These are phyloP conservation scores for Tolypocladium guangdongense DNA, from an alignment of 2,329 filamentous ascomycete genomes.

Conservation along the genomic window DNA sequence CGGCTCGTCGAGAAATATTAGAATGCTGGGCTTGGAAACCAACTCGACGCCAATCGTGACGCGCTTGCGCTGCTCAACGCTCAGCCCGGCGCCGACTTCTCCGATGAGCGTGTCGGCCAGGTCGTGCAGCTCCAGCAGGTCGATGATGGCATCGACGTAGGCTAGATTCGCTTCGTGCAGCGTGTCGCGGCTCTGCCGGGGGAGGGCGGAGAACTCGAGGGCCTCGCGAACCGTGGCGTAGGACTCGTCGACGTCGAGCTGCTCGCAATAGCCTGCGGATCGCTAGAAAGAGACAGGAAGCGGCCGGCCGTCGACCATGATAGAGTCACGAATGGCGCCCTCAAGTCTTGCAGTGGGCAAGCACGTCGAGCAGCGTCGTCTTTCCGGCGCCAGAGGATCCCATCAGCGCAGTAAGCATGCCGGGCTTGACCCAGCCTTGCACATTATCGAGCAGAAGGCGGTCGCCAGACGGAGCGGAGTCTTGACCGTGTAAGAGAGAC, in stretches of 20 bases:
- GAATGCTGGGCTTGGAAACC: constrained; percentile 46
- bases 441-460: constrained; percentile 67
- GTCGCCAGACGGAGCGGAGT: constrained; percentile 45
- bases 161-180: constrained; percentile 57
- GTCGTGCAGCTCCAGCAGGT: constrained; percentile 41
- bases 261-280: constrained; percentile 70
- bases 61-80: constrained; percentile 41
- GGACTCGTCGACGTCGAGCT: constrained; percentile 67
- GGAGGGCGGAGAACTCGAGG: constrained; percentile 60
- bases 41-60: constrained; percentile 52
- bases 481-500: constrained; percentile 59
- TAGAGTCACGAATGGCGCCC: constrained; percentile 63
- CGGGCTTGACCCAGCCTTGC: constrained; percentile 74
- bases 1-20: constrained; percentile 53
- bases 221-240: constrained; percentile 68
- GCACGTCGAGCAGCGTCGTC: constrained; percentile 72
- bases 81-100: constrained; percentile 38
- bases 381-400: constrained; percentile 75
- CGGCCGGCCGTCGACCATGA: constrained; percentile 64
- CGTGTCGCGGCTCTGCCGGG: constrained; percentile 58
- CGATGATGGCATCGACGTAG: constrained; percentile 72
- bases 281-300: constrained; percentile 66
- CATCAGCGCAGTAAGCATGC: constrained; percentile 71
- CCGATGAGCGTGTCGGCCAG: constrained; percentile 38
- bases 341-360: constrained; percentile 69